phyloP scores from a whole-genome alignment of 345 rosid species.

The Hypericum androsaemum region DNA sequence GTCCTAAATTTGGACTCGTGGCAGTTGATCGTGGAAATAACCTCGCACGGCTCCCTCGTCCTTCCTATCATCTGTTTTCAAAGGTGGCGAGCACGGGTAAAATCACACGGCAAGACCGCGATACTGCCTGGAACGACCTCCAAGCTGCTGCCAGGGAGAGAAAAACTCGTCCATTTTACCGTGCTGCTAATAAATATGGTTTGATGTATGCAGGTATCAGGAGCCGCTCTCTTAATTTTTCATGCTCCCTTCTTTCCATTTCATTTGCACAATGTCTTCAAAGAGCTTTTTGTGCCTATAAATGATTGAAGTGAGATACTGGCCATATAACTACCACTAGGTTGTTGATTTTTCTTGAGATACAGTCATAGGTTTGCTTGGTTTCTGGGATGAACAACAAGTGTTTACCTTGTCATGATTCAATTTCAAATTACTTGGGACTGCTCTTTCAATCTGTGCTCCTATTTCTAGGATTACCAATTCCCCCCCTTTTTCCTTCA shows the following conservation, averaged over 20 bases:
- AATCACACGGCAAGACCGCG: constrained; percentile 54
- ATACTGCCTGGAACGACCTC: constrained; percentile 65
- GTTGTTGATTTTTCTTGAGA: no score
- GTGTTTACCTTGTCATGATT: no score
- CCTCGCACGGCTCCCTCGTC: constrained; percentile 63
- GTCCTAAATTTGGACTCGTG: constrained; percentile 94
- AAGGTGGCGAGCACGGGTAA: constrained; percentile 64
- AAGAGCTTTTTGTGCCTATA: not conserved
- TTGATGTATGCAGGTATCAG: constrained; percentile 91
- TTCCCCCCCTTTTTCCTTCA: not conserved
- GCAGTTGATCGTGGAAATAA: constrained; percentile 69
- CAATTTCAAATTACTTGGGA: no score
- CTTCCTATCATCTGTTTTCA: constrained; percentile 77
- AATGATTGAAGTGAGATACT: no score
- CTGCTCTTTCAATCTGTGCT: not conserved
- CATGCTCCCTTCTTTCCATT: constrained; percentile 1
- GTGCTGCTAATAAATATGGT: constrained; percentile 56
- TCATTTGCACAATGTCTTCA: not conserved
- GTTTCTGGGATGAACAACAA: no score
- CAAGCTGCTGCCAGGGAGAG: constrained; percentile 52
- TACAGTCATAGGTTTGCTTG: no score
- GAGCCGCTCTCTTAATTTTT: not conserved
- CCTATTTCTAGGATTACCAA: not conserved
- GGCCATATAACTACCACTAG: no score
- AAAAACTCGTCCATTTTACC: constrained; percentile 62